These are phyloP conservation scores for Flaveria bidentis DNA, from an alignment of 129 eudicot genomes.

Conservation along the genomic window DNA sequence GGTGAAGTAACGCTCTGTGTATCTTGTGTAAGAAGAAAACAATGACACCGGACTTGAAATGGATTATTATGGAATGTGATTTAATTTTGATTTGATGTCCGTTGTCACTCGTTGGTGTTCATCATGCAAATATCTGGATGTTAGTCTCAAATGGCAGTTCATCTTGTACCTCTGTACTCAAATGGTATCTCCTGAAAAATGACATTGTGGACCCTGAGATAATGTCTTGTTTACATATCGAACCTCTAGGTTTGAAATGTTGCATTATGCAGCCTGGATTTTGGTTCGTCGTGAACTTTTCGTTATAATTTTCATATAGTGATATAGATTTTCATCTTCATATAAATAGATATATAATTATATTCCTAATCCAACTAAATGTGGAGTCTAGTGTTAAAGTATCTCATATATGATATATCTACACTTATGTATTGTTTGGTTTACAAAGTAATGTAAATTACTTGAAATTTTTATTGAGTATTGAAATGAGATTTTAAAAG, in stretches of 20 bases:
- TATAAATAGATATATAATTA: too few species aligned
- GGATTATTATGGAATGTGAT: slow-evolving; percentile 1
- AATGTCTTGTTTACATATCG: not conserved
- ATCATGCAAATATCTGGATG: slow-evolving; percentile 32
- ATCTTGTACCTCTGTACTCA: slow-evolving; percentile 37
- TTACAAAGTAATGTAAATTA: too few species aligned
- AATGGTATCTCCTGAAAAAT: slow-evolving; percentile 17
- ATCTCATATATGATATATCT: too few species aligned
- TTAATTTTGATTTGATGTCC: slow-evolving; percentile 31
- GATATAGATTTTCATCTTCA: too few species aligned
- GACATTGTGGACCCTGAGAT: slow-evolving; percentile 7
- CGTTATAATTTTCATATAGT: too few species aligned
- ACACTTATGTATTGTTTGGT: too few species aligned
- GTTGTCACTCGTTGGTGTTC: slow-evolving; percentile 27
- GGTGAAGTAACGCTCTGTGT: not conserved
- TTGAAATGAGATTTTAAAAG: too few species aligned
- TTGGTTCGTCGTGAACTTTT: not conserved
- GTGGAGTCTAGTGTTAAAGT: too few species aligned
- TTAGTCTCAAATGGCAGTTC: slow-evolving; percentile 28
- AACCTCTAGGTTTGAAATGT: not conserved
- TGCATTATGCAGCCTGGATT: not conserved
- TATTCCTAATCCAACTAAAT: too few species aligned
- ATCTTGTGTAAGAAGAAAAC: not conserved
- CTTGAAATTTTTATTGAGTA: too few species aligned
- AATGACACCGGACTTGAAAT: slow-evolving; percentile 23